Evolutionary conservation across 495 filamentous ascomycete species (phyloP).

Genomic region (Penicillium canescens): DNA sequence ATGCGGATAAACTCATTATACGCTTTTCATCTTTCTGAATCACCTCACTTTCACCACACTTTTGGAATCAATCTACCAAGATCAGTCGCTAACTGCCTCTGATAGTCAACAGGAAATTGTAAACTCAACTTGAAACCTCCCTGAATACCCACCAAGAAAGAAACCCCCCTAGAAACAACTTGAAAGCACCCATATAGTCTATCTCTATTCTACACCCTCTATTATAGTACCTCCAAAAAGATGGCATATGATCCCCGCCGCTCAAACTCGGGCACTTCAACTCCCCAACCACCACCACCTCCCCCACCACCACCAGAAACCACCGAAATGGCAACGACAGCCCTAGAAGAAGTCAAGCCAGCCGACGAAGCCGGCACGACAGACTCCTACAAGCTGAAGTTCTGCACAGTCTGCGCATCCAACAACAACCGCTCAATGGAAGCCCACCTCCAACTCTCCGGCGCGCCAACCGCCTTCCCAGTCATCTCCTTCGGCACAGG

Average conservation of each 20-base stretch:
- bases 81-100: constrained; percentile 23
- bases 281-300: constrained; percentile 41
- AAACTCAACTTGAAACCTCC: constrained; percentile 42
- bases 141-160: constrained; percentile 22
- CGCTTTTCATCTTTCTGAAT: constrained; percentile 43
- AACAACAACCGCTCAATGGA: constrained; percentile 99
- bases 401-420: constrained; percentile 98
- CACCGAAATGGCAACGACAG: constrained; percentile 22
- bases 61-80: constrained; percentile 6
- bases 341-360: constrained; percentile 25
- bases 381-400: constrained; percentile 80
- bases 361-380: constrained; percentile 36
- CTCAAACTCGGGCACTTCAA: constrained; percentile 44
- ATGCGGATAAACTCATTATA: constrained; percentile 53
- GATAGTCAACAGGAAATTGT: constrained; percentile 38
- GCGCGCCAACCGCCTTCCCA: constrained; percentile 70
- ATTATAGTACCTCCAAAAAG: constrained; percentile 18
- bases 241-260: constrained; percentile 61
- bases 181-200: constrained; percentile 10
- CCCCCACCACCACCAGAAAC: constrained; percentile 52
- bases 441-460: constrained; percentile 85
- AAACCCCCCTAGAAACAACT: constrained; percentile 3
- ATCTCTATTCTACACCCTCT: constrained; percentile 10
- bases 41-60: constrained; percentile 5
- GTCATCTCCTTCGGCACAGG: constrained; percentile 98